Percentiles rank a stretch among this genome's conserved stretches.
These are phyloP conservation scores for Diospyros kaki DNA, from an alignment of 148 eudicot genomes.

Conservation along the genomic window DNA sequence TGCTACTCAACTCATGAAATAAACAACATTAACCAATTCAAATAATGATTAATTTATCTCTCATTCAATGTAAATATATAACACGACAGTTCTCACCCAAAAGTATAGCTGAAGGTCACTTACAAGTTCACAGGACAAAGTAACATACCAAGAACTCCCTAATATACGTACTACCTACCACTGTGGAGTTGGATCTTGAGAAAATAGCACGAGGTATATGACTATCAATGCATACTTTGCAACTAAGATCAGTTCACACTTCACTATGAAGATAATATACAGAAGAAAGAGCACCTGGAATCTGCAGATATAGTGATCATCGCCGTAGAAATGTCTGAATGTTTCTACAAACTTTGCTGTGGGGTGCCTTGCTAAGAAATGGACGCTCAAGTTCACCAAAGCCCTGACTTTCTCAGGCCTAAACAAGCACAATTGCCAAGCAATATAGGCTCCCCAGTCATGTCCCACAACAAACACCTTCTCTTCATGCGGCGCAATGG, in stretches of 20 bases:
- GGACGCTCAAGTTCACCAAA: slow-evolving; percentile 13
- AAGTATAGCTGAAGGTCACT: too few relatives aligned
- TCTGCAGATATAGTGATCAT: slow-evolving; percentile 18
- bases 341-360: background rate
- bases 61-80: too few relatives aligned
- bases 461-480: slow-evolving; percentile 19
- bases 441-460: slow-evolving; percentile 11
- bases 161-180: too few relatives aligned
- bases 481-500: slow-evolving; percentile 22
- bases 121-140: too few relatives aligned
- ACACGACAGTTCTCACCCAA: too few relatives aligned
- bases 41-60: too few relatives aligned
- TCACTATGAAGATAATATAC: too few relatives aligned
- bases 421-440: slow-evolving; percentile 15
- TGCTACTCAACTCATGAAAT: too few relatives aligned
- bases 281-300: slow-evolving; percentile 4
- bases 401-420: slow-evolving; percentile 13
- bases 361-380: slow-evolving; percentile 7
- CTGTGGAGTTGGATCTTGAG: too few relatives aligned
- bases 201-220: too few relatives aligned
- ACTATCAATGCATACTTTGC: background rate
- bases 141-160: too few relatives aligned
- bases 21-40: too few relatives aligned
- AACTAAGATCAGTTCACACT: background rate
- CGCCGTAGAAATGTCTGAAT: slow-evolving; percentile 10